phyloP scores from a whole-genome alignment of 2,329 filamentous ascomycete species.

The Fusarium caatingaense region DNA sequence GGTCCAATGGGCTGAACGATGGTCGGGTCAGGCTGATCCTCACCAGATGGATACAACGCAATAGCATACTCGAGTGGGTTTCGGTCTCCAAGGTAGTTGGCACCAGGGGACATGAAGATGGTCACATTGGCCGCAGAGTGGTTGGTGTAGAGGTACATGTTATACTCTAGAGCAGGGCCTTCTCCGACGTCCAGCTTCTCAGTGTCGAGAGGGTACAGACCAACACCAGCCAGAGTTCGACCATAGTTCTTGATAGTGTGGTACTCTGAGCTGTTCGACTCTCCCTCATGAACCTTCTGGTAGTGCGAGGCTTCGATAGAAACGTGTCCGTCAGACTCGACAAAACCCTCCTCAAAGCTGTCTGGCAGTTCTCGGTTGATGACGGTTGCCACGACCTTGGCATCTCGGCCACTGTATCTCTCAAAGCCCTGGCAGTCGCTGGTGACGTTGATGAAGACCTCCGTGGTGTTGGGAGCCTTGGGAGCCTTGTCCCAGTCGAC shows the following conservation, averaged over 20 bases:
- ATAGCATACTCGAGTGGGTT: slow-evolving; percentile 64
- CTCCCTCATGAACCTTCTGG: slow-evolving; percentile 53
- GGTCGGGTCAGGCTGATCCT: slow-evolving; percentile 19
- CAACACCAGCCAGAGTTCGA: slow-evolving; percentile 68
- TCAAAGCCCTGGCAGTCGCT: slow-evolving; percentile 59
- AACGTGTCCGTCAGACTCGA: slow-evolving; percentile 70
- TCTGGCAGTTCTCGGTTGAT: slow-evolving; percentile 60
- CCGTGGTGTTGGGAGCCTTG: slow-evolving; percentile 54
- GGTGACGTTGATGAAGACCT: slow-evolving; percentile 65
- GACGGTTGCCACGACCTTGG: slow-evolving; percentile 66
- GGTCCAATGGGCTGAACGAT: slow-evolving; percentile 29
- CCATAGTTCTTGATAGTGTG: slow-evolving; percentile 65
- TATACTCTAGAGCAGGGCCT: slow-evolving; percentile 69
- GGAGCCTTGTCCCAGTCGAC: slow-evolving; percentile 55
- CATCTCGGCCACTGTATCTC: slow-evolving; percentile 53
- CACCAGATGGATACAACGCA: slow-evolving; percentile 56
- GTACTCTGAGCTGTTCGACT: slow-evolving; percentile 56
- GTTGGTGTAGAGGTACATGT: slow-evolving; percentile 70
- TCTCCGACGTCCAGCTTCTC: slow-evolving; percentile 61
- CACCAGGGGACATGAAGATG: slow-evolving; percentile 63
- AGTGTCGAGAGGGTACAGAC: slow-evolving; percentile 64
- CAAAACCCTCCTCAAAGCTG: slow-evolving; percentile 67
- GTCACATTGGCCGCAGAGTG: slow-evolving; percentile 56
- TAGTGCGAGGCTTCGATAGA: slow-evolving; percentile 67
- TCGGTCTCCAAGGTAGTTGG: slow-evolving; percentile 64